Percentiles rank a stretch among this genome's conserved stretches.
These are phyloP conservation scores for Prunus yedoensis DNA, from an alignment of 331 rosid species.

Conservation along the genomic window DNA sequence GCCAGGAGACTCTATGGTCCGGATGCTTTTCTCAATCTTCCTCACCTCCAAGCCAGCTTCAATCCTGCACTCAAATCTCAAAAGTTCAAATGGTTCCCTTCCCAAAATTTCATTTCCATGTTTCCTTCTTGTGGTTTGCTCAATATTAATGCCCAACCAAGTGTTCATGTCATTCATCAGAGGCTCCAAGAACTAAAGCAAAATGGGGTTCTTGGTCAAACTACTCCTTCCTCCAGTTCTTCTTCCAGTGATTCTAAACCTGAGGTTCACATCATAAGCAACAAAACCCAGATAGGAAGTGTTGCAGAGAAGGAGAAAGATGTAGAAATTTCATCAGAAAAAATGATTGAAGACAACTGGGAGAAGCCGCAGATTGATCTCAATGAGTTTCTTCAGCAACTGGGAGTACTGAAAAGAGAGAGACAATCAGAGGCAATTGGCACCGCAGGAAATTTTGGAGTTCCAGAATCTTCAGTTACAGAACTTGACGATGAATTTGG, in stretches of 20 bases:
- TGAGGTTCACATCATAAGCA: slow-evolving; percentile 25
- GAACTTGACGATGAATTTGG: slow-evolving; percentile 44
- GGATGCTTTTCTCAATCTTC: slow-evolving; percentile 88
- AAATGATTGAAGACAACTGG: slow-evolving; percentile 31
- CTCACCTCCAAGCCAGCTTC: slow-evolving; percentile 55
- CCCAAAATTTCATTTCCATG: slow-evolving; percentile 83
- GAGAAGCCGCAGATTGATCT: slow-evolving; percentile 95
- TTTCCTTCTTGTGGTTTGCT: slow-evolving; percentile 76
- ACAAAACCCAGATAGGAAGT: slow-evolving; percentile 27
- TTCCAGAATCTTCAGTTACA: slow-evolving; percentile 40
- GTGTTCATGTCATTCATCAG: slow-evolving; percentile 88
- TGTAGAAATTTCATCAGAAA: slow-evolving; percentile 27
- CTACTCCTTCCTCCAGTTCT: slow-evolving; percentile 38
- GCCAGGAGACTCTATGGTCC: slow-evolving; percentile 85
- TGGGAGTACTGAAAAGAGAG: slow-evolving; percentile 68
- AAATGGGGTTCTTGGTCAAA: slow-evolving; percentile 34
- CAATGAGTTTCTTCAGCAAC: slow-evolving; percentile 88
- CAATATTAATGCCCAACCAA: slow-evolving; percentile 84
- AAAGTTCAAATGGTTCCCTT: slow-evolving; percentile 85
- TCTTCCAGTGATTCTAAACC: slow-evolving; percentile 38
- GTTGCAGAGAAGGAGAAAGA: slow-evolving; percentile 31
- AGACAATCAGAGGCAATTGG: slow-evolving; percentile 40
- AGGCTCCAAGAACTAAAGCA: slow-evolving; percentile 74
- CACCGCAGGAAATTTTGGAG: slow-evolving; percentile 32
- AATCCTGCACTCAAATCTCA: slow-evolving; percentile 40